Evolutionary conservation across 495 filamentous ascomycete genomes (phyloP).

Genomic region (Jackrogersella minutella): DNA sequence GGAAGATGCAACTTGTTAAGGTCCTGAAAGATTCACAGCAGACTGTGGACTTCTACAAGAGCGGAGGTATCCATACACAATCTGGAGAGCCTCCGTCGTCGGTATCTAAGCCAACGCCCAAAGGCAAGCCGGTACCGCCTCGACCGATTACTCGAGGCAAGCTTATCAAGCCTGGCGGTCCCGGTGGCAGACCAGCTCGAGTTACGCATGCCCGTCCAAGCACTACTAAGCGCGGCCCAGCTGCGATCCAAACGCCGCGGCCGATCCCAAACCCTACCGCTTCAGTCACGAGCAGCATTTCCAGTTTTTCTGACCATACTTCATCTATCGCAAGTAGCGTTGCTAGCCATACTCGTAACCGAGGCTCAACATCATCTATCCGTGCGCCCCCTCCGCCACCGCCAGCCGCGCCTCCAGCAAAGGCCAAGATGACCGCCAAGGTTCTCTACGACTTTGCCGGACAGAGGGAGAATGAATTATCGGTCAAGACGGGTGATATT

Average conservation of each 20-base stretch:
- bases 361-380: slow-evolving; percentile 50
- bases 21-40: slow-evolving; percentile 81
- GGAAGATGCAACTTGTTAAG: slow-evolving; percentile 87
- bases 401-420: slow-evolving; percentile 72
- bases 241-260: slow-evolving; percentile 54
- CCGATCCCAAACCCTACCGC: slow-evolving; percentile 55
- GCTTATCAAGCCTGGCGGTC: slow-evolving; percentile 88
- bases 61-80: slow-evolving; percentile 84
- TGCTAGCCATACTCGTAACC: slow-evolving; percentile 55
- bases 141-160: slow-evolving; percentile 92
- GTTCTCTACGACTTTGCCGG: slow-evolving; percentile 90
- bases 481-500: slow-evolving; percentile 76
- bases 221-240: slow-evolving; percentile 56
- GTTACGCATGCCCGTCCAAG: slow-evolving; percentile 57
- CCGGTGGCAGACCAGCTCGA: slow-evolving; percentile 80
- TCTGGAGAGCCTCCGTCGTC: slow-evolving; percentile 85
- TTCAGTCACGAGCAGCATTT: slow-evolving; percentile 45
- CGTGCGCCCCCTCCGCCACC: slow-evolving; percentile 69
- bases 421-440: slow-evolving; percentile 76
- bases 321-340: slow-evolving; percentile 45
- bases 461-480: slow-evolving; percentile 79
- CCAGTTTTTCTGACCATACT: slow-evolving; percentile 56
- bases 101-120: slow-evolving; percentile 83
- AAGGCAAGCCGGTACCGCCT: slow-evolving; percentile 80
- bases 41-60: slow-evolving; percentile 92